These are phyloP conservation scores for Mycosphaerella sp. DNA, from an alignment of 2,329 filamentous ascomycete species.

Conservation along the genomic window DNA sequence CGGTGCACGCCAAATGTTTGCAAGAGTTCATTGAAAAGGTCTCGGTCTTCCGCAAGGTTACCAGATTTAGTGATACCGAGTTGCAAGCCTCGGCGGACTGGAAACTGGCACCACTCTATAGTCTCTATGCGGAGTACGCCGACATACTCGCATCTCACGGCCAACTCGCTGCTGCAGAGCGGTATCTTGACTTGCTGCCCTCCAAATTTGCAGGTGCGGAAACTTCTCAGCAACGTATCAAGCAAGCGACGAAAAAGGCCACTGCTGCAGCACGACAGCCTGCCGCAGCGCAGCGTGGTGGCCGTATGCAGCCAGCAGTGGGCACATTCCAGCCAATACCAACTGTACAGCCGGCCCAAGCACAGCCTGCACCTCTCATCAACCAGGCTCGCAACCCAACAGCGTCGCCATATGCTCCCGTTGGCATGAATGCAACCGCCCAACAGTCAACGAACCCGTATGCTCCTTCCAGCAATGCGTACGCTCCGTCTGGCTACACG, in stretches of 20 bases:
- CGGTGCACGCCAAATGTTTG: slow-evolving; percentile 78
- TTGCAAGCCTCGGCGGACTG: slow-evolving; percentile 65
- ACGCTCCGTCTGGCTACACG: slow-evolving; percentile 32
- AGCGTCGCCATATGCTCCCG: slow-evolving; percentile 38
- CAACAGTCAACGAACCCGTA: slow-evolving; percentile 44
- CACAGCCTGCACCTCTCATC: slow-evolving; percentile 30
- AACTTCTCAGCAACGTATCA: slow-evolving; percentile 75
- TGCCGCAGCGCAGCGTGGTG: slow-evolving; percentile 29
- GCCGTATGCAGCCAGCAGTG: slow-evolving; percentile 18
- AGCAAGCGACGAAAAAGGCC: slow-evolving; percentile 63
- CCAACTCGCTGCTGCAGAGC: slow-evolving; percentile 76
- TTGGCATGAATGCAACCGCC: slow-evolving; percentile 11
- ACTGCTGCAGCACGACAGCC: slow-evolving; percentile 31
- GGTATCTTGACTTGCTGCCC: slow-evolving; percentile 84
- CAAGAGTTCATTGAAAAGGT: slow-evolving; percentile 98
- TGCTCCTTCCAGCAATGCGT: slow-evolving; percentile 28
- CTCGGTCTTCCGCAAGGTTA: slow-evolving; percentile 88
- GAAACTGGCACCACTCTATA: slow-evolving; percentile 83
- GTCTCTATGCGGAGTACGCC: slow-evolving; percentile 95
- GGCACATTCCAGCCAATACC: slow-evolving; percentile 35
- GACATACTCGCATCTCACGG: slow-evolving; percentile 90
- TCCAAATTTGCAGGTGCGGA: slow-evolving; percentile 78
- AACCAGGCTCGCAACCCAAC: slow-evolving; percentile 30
- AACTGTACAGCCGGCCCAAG: slow-evolving; percentile 25
- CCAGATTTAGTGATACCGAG: slow-evolving; percentile 80